A percentile compares a stretch with the other conserved stretches of the same genome.
phyloP scores from a whole-genome alignment of 768 basidiomycete genomes.

The Suillus decipiens region DNA sequence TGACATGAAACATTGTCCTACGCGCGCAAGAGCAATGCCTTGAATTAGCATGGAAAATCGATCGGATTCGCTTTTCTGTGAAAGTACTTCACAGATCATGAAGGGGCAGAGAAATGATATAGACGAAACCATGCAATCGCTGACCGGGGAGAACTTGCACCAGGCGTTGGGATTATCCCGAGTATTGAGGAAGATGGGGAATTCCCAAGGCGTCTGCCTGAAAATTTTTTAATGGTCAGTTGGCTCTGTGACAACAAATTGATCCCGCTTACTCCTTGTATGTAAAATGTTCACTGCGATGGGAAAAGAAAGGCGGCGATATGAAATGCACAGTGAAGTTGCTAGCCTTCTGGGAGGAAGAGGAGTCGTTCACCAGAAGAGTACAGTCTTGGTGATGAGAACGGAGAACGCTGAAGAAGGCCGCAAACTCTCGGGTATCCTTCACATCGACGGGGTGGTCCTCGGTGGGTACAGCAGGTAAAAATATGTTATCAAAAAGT shows the following conservation, averaged over 20 bases:
- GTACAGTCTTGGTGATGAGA: constrained; percentile 5
- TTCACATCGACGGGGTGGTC: background rate
- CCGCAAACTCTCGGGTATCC: constrained; percentile 9
- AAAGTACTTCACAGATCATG: constrained; percentile 16
- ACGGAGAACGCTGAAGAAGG: constrained; percentile 12
- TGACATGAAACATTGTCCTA: constrained; percentile 1
- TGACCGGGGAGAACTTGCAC: constrained; percentile 11
- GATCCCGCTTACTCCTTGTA: constrained; percentile 4
- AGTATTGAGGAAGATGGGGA: constrained; percentile 15
- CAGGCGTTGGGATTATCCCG: fast-evolving
- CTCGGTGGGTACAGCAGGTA: background rate
- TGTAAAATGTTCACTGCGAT: background rate
- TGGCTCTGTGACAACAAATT: background rate
- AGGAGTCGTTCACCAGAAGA: background rate
- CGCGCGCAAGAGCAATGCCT: constrained; percentile 9
- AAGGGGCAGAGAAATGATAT: constrained; percentile 6
- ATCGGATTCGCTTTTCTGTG: background rate
- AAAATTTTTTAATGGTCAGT: background rate
- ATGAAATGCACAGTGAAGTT: constrained; percentile 17
- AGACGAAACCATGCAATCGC: constrained; percentile 12
- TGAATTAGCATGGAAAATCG: constrained; percentile 19
- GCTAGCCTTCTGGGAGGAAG: constrained; percentile 14
- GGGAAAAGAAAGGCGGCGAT: constrained; percentile 17
- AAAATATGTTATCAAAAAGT: background rate
- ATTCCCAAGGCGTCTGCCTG: constrained; percentile 17